Percentiles rank a stretch among this genome's conserved stretches.
Conservation (phyloP, 106 monocot genomes). For the Platanthera zijinensis region DNA sequence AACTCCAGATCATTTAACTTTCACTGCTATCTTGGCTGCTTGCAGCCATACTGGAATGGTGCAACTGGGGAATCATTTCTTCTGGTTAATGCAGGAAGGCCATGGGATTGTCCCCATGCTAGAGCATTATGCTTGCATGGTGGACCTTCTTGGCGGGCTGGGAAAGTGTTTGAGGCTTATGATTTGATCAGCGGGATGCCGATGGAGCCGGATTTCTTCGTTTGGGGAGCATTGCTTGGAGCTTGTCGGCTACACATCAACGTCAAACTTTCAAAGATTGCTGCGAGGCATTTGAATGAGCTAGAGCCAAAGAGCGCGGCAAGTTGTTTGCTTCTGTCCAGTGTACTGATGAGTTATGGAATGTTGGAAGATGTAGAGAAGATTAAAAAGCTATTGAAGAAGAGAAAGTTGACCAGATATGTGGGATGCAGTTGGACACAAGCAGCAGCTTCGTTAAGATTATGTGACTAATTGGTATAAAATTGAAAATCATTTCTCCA, state of each 20-base stretch:
- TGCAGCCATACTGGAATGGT: constrained; percentile 57
- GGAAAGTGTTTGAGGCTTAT: constrained; percentile 28
- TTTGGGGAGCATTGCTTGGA: constrained; percentile 58
- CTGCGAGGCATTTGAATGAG: constrained; percentile 23
- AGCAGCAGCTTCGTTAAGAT: background rate
- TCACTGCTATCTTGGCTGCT: constrained; percentile 47
- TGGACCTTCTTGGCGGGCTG: constrained; percentile 60
- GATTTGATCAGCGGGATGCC: constrained; percentile 42
- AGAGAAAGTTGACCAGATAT: constrained; percentile 20
- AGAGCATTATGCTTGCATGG: constrained; percentile 73
- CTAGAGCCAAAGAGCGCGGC: constrained; percentile 37
- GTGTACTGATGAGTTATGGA: constrained; percentile 19
- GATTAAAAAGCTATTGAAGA: constrained; percentile 22
- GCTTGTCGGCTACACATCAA: constrained; percentile 35
- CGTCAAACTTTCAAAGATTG: constrained; percentile 27
- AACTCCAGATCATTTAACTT: constrained; percentile 40
- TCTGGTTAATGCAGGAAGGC: constrained; percentile 25
- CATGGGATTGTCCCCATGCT: constrained; percentile 32
- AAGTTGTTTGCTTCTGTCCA: constrained; percentile 18
- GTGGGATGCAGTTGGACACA: constrained; percentile 37
- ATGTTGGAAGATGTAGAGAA: constrained; percentile 26
- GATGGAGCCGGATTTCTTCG: constrained; percentile 44
- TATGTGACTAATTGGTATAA: too few species aligned
- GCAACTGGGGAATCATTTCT: constrained; percentile 28
- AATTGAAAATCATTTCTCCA: too few species aligned